These are phyloP conservation scores for Aspergillus quadrilineatus DNA, from an alignment of 2,329 filamentous ascomycete species.

Conservation along the genomic window DNA sequence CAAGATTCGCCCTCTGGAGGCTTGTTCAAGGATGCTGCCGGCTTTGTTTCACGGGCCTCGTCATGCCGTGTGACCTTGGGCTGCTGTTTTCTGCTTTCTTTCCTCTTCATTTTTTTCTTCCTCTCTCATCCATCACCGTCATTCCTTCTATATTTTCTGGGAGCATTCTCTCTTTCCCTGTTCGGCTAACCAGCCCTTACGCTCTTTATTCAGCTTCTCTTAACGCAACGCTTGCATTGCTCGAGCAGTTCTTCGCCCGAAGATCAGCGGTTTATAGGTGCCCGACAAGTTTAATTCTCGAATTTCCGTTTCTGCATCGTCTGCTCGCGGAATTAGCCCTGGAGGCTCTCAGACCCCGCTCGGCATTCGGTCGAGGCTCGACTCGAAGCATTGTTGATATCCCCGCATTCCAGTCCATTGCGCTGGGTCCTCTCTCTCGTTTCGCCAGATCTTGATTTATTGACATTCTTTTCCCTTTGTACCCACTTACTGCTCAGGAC, in stretches of 20 bases:
- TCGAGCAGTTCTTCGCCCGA: background rate
- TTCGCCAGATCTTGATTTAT: background rate
- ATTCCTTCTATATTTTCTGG: background rate
- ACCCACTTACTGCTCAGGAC: constrained; percentile 10
- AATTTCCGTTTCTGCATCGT: background rate
- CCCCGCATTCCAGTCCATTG: constrained; percentile 22
- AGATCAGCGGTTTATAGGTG: background rate
- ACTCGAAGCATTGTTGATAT: constrained; percentile 6
- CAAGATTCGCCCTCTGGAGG: constrained; percentile 11
- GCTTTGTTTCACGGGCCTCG: constrained; percentile 6
- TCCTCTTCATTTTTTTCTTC: background rate
- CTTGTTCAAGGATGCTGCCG: constrained; percentile 1
- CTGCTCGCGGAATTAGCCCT: background rate
- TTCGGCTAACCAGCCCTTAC: background rate
- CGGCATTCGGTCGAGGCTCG: background rate
- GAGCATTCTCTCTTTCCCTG: background rate
- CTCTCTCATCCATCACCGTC: background rate
- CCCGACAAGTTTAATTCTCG: constrained; percentile 5
- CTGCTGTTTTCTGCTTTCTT: constrained; percentile 4
- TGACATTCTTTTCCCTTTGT: constrained; percentile 8
- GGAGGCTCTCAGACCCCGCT: background rate
- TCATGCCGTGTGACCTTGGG: constrained; percentile 14
- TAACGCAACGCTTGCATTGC: constrained; percentile 6
- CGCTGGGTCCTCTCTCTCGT: constrained; percentile 9
- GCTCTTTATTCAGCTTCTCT: constrained; percentile 1